Conservation (phyloP, 2,329 filamentous ascomycete species). For the Aspergillus fructus region DNA sequence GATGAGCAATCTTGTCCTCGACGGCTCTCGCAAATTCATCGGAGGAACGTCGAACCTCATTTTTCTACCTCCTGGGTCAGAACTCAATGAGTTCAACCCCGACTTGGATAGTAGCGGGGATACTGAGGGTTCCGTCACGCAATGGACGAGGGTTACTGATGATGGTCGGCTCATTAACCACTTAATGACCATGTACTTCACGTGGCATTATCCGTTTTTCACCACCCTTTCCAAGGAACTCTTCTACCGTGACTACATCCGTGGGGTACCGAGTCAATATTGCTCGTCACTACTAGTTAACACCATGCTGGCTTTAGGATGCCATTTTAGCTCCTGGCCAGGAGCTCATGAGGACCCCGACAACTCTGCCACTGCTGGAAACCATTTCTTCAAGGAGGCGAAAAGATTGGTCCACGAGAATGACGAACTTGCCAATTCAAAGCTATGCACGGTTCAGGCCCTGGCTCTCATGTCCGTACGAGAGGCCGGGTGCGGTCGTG, state of each 20-base stretch:
- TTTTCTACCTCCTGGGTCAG: conserved; percentile 62
- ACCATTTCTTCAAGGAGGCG: conserved; percentile 94
- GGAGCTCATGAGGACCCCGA: conserved; percentile 69
- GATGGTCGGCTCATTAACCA: conserved; percentile 79
- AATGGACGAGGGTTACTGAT: conserved; percentile 83
- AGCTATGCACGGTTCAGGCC: conserved; percentile 87
- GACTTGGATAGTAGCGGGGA: conserved; percentile 49
- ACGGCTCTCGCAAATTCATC: conserved; percentile 85
- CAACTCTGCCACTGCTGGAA: conserved; percentile 82
- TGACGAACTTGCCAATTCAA: conserved; percentile 88
- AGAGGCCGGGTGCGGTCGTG: conserved; percentile 89
- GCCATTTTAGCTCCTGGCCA: conserved; percentile 80
- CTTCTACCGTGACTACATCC: conserved; percentile 82
- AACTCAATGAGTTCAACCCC: conserved; percentile 39
- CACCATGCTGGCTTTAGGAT: conserved; percentile 87
- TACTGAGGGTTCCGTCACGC: conserved; percentile 69
- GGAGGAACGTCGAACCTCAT: conserved; percentile 93
- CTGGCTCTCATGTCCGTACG: conserved; percentile 93
- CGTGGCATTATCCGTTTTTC: conserved; percentile 97
- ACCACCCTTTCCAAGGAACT: conserved; percentile 82
- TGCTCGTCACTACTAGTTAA: conserved; percentile 91
- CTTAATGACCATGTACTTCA: conserved; percentile 96
- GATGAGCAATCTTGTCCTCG: conserved; percentile 86
- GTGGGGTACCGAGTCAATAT: conserved; percentile 69
- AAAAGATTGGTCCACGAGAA: conserved; percentile 87